Evolutionary conservation across 2,329 filamentous ascomycete genomes (phyloP).

Genomic region (Beauveria asiatica): DNA sequence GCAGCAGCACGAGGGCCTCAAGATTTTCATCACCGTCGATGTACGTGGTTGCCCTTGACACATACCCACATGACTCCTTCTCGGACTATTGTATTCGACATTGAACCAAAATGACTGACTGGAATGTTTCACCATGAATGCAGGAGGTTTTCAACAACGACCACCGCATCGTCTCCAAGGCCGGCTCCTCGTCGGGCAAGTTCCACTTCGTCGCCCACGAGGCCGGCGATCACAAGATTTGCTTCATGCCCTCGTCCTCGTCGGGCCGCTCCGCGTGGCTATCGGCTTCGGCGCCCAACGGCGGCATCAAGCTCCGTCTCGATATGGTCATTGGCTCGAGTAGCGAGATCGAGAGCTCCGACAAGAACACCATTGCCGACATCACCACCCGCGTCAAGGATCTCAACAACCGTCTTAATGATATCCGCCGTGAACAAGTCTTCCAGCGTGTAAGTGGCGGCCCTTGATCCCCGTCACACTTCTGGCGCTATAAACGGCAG

Average conservation of each 20-base stretch:
- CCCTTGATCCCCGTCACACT: not conserved
- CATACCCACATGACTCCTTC: not conserved
- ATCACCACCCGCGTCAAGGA: constrained; percentile 83
- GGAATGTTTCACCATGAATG: not conserved
- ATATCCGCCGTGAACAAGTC: constrained; percentile 89
- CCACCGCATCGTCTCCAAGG: constrained; percentile 88
- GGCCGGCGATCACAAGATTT: constrained; percentile 90
- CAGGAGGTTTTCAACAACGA: constrained; percentile 93
- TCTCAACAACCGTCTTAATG: constrained; percentile 75
- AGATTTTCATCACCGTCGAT: constrained; percentile 86
- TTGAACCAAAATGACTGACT: constrained; percentile 5
- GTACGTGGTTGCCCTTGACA: constrained; percentile 32
- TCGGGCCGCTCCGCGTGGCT: constrained; percentile 66
- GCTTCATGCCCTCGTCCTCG: constrained; percentile 78
- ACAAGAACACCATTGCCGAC: constrained; percentile 88
- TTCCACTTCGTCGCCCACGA: constrained; percentile 96
- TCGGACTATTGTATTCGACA: not conserved
- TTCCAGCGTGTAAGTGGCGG: constrained; percentile 70
- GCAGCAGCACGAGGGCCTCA: constrained; percentile 64
- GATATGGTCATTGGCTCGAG: constrained; percentile 94
- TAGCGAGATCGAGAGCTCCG: constrained; percentile 83
- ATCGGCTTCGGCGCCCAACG: constrained; percentile 52
- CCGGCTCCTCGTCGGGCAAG: constrained; percentile 64
- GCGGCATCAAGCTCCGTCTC: constrained; percentile 73
- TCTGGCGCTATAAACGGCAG: not conserved